phyloP scores from a whole-genome alignment of 768 basidiomycete species.

The Suillus fuscotomentosus region DNA sequence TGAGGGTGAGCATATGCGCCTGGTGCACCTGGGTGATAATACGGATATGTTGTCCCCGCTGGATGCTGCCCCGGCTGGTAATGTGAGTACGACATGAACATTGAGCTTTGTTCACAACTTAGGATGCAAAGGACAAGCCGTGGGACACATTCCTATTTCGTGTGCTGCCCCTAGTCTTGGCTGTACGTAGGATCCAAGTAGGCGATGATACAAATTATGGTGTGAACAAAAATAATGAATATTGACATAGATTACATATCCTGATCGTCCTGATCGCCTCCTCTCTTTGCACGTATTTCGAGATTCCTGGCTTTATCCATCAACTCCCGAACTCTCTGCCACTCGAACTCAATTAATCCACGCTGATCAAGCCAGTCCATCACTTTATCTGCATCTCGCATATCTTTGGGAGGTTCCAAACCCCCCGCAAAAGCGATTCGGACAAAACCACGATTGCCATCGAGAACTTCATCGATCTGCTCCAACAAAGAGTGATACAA shows the following conservation, averaged over 20 bases:
- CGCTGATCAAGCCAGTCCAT: constrained; percentile 81
- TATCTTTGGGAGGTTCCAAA: constrained; percentile 60
- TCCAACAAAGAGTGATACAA: constrained; percentile 57
- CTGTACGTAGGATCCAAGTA: not conserved
- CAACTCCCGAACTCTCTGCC: constrained; percentile 67
- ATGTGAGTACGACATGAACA: constrained; percentile 34
- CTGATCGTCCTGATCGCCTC: constrained; percentile 36
- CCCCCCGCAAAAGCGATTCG: constrained; percentile 56
- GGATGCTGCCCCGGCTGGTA: constrained; percentile 31
- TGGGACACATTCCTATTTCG: constrained; percentile 1
- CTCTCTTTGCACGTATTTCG: constrained; percentile 49
- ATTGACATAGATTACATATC: not conserved
- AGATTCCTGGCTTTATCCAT: constrained; percentile 73
- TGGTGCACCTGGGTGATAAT: constrained; percentile 52
- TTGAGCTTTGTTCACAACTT: not conserved
- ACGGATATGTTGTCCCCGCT: constrained; percentile 57
- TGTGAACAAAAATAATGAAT: not conserved
- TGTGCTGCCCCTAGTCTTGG: not conserved
- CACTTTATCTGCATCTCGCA: constrained; percentile 71
- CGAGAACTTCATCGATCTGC: constrained; percentile 58
- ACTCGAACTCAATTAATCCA: constrained; percentile 63
- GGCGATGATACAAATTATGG: not conserved
- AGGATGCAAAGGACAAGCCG: not conserved
- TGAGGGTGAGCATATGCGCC: constrained; percentile 38
- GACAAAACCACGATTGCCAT: constrained; percentile 46